Conservation (phyloP, 257 asterid genomes). For the Solanum corneliomulleri region DNA sequence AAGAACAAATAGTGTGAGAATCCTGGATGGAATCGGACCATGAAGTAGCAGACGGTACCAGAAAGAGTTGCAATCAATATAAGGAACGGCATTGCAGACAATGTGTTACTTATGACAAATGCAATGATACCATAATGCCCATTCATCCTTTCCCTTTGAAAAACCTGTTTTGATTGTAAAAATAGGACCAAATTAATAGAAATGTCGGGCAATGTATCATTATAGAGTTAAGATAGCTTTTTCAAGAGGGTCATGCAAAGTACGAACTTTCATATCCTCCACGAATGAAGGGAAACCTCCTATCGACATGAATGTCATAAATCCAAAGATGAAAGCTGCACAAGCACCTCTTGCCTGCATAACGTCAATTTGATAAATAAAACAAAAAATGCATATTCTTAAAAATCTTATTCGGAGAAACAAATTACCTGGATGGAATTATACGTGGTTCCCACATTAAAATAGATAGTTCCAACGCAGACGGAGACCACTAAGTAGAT, state of each 20-base stretch:
- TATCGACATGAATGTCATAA: slow-evolving; percentile 92
- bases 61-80: slow-evolving; percentile 65
- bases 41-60: slow-evolving; percentile 86
- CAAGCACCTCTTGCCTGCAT: slow-evolving; percentile 93
- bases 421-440: slow-evolving; percentile 64
- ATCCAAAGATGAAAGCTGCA: slow-evolving; percentile 86
- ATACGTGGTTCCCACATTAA: slow-evolving; percentile 79
- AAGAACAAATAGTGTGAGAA: slow-evolving; percentile 66
- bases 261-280: slow-evolving; percentile 84
- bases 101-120: slow-evolving; percentile 82
- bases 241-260: not conserved
- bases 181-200: not conserved
- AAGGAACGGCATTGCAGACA: slow-evolving; percentile 83
- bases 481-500: slow-evolving; percentile 78
- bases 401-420: not conserved
- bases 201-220: not conserved
- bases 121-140: slow-evolving; percentile 93
- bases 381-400: not conserved
- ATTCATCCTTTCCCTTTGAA: slow-evolving; percentile 85
- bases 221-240: not conserved
- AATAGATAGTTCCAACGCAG: slow-evolving; percentile 82
- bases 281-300: slow-evolving; percentile 98
- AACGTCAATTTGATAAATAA: not conserved
- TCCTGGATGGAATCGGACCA: slow-evolving; percentile 92
- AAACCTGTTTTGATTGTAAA: slow-evolving; percentile 40